These are phyloP conservation scores for Aspergillus sp. DNA, from an alignment of 2,329 filamentous ascomycete genomes.

Conservation along the genomic window DNA sequence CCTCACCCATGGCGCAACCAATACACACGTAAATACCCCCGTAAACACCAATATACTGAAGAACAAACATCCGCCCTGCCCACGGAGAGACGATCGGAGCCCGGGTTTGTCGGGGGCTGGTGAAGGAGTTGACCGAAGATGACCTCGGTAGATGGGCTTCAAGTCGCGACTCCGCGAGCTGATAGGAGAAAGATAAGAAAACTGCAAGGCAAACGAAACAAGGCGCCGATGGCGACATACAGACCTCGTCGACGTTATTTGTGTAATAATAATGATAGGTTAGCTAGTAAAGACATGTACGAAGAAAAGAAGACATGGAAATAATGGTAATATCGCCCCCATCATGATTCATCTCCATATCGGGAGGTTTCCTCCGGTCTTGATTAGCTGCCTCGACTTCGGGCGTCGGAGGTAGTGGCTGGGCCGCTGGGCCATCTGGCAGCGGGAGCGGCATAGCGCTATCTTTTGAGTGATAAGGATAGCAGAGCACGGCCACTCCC, in stretches of 20 bases:
- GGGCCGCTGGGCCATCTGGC: not conserved
- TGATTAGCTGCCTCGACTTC: not conserved
- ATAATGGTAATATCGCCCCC: not conserved
- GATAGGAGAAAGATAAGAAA: slow-evolving; percentile 16
- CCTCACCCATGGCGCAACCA: no score
- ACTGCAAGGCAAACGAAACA: not conserved
- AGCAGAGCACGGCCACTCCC: not conserved
- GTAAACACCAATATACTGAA: no score
- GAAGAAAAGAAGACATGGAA: not conserved
- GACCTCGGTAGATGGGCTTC: not conserved
- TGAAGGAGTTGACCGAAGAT: not conserved
- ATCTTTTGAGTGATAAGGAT: not conserved
- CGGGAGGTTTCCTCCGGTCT: not conserved
- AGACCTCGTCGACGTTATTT: not conserved
- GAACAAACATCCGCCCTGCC: not conserved
- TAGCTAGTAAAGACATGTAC: not conserved
- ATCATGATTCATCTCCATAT: not conserved
- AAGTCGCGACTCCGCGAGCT: not conserved
- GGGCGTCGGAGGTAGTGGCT: not conserved
- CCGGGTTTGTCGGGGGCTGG: not conserved
- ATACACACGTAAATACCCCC: no score
- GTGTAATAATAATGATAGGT: not conserved
- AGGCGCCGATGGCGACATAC: not conserved
- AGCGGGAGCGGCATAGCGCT: not conserved
- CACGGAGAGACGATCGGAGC: not conserved